phyloP scores from a whole-genome alignment of 768 basidiomycete genomes.

The Lentinula raphanica region DNA sequence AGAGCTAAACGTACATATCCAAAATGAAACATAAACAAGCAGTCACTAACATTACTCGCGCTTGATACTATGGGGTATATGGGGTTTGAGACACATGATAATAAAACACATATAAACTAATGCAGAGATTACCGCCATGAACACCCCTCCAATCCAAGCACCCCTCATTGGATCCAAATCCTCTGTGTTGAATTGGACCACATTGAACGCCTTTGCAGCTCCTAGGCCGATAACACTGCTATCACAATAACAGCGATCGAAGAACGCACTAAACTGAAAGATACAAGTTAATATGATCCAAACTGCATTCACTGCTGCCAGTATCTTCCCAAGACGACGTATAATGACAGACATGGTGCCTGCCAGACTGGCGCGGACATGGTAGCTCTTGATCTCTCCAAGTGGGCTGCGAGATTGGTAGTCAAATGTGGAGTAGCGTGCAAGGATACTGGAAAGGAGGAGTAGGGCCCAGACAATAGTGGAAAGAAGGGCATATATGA shows the following conservation, averaged over 20 bases:
- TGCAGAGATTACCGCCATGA: conserved; percentile 20
- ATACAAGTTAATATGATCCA: conserved; percentile 26
- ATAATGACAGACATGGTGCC: conserved; percentile 18
- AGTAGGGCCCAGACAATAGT: conserved; percentile 26
- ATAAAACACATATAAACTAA: conserved; percentile 22
- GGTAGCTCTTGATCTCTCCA: not conserved
- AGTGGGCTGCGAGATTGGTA: not conserved
- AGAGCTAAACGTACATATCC: too few species aligned
- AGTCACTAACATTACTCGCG: not conserved
- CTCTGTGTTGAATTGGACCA: conserved; percentile 16
- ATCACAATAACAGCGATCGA: conserved; percentile 32
- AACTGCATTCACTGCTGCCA: conserved; percentile 25
- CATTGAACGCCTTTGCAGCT: conserved; percentile 18
- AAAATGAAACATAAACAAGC: too few species aligned
- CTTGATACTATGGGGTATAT: not conserved
- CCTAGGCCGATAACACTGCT: conserved; percentile 26
- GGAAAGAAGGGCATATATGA: conserved; percentile 23
- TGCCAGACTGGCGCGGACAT: conserved; percentile 6
- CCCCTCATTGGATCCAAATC: conserved; percentile 22
- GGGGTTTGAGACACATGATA: conserved; percentile 22
- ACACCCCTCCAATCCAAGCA: conserved; percentile 34
- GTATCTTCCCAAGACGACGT: conserved; percentile 24
- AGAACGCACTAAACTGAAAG: conserved; percentile 29
- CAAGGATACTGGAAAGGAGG: conserved; percentile 20
- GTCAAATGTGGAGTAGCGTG: conserved; percentile 1